A percentile compares a stretch with the other conserved stretches of the same genome.
Conservation (phyloP, 148 eudicot genomes). For the Rhododendron griersonianum region DNA sequence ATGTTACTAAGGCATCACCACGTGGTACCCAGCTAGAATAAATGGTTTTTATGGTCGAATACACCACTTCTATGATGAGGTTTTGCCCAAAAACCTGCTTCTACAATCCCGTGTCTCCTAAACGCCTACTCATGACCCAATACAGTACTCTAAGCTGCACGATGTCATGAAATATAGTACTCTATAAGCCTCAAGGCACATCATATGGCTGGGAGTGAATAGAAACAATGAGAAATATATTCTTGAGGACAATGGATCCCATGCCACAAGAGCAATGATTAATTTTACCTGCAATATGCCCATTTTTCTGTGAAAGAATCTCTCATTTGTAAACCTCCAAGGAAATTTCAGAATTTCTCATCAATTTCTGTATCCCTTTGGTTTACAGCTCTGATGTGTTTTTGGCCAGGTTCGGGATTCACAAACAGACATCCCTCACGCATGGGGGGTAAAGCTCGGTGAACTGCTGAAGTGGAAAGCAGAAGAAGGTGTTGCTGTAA, state of each 20-base stretch:
- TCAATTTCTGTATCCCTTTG: background rate
- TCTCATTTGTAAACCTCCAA: background rate
- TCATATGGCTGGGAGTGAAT: background rate
- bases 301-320: background rate
- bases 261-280: background rate
- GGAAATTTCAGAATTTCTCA: background rate
- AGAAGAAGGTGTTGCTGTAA: conserved; percentile 85
- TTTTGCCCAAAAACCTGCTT: background rate
- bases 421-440: conserved; percentile 57
- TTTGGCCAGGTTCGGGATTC: conserved; percentile 56
- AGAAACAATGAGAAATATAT: background rate
- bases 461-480: conserved; percentile 71
- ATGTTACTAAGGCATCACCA: background rate
- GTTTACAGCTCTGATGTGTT: background rate
- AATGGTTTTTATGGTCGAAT: background rate
- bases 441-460: conserved; percentile 63
- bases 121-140: background rate
- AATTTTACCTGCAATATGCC: background rate
- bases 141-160: no score
- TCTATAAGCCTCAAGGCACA: no score
- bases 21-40: background rate
- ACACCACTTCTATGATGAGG: background rate
- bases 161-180: no score
- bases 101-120: no score
- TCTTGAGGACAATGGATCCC: background rate